phyloP scores from a whole-genome alignment of 2,329 filamentous ascomycete species.

The Verticillium nonalfalfae region DNA sequence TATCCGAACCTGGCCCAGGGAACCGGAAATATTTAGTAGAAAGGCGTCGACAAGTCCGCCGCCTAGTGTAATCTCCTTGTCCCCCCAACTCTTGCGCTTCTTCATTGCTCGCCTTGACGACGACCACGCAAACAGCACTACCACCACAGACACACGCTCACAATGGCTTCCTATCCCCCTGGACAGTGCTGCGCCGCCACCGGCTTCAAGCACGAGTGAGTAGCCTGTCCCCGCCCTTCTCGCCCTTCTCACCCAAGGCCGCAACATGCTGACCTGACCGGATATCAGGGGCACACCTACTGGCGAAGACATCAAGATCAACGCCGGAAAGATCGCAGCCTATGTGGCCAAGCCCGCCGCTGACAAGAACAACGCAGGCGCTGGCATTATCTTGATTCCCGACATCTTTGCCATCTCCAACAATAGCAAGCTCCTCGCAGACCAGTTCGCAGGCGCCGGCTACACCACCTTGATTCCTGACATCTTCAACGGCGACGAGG shows the following conservation, averaged over 20 bases:
- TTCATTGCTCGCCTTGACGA: background rate
- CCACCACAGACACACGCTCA: slow-evolving; percentile 1
- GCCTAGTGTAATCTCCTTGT: too few relatives aligned
- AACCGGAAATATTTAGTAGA: too few relatives aligned
- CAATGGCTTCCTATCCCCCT: slow-evolving; percentile 49
- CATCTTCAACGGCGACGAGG: slow-evolving; percentile 29
- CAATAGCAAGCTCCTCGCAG: slow-evolving; percentile 35
- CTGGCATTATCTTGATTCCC: slow-evolving; percentile 38
- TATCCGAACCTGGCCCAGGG: too few relatives aligned
- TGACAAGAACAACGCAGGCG: slow-evolving; percentile 29
- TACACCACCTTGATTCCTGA: slow-evolving; percentile 31
- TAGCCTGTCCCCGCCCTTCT: slow-evolving; percentile 6
- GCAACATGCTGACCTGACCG: background rate
- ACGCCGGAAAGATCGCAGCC: slow-evolving; percentile 31
- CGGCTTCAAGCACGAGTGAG: slow-evolving; percentile 48
- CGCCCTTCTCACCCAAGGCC: background rate
- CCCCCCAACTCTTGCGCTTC: too few relatives aligned
- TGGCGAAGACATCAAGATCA: slow-evolving; percentile 39
- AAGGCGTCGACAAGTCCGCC: too few relatives aligned
- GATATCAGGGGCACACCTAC: slow-evolving; percentile 36
- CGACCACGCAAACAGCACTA: background rate
- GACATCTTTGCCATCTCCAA: slow-evolving; percentile 46
- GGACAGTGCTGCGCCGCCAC: slow-evolving; percentile 42
- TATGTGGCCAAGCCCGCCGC: slow-evolving; percentile 44
- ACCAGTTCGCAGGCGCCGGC: slow-evolving; percentile 28